phyloP scores from a whole-genome alignment of 805 yeast genomes.

The Lipomyces orientalis region DNA sequence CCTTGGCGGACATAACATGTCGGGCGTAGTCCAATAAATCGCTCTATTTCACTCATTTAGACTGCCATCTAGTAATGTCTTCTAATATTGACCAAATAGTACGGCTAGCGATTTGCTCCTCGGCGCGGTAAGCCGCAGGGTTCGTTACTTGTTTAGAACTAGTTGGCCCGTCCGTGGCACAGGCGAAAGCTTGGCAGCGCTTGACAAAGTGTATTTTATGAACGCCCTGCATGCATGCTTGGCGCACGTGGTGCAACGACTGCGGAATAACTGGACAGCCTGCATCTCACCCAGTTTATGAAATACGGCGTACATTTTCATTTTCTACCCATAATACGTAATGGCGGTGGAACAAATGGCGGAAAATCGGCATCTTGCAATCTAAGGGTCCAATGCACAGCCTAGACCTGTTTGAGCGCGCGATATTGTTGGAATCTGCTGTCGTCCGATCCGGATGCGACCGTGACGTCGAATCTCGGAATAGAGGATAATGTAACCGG shows the following conservation, averaged over 20 bases:
- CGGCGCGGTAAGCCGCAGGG: too few species aligned
- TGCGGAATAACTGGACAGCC: background rate
- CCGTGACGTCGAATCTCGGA: background rate
- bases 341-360: background rate
- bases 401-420: background rate
- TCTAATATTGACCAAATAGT: too few species aligned
- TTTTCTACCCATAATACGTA: background rate
- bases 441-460: background rate
- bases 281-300: background rate
- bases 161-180: too few species aligned
- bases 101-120: too few species aligned
- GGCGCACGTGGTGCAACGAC: background rate
- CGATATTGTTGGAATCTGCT: too few species aligned
- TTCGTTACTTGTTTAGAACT: too few species aligned
- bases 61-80: too few species aligned
- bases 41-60: too few species aligned
- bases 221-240: background rate
- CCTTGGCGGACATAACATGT: too few species aligned
- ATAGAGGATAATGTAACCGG: background rate
- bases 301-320: background rate
- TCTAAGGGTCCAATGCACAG: background rate
- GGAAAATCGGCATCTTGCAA: background rate
- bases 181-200: background rate
- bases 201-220: background rate
- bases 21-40: too few species aligned